Conservation (phyloP, 805 yeast genomes). For the Schizosaccharomyces octosporus region DNA sequence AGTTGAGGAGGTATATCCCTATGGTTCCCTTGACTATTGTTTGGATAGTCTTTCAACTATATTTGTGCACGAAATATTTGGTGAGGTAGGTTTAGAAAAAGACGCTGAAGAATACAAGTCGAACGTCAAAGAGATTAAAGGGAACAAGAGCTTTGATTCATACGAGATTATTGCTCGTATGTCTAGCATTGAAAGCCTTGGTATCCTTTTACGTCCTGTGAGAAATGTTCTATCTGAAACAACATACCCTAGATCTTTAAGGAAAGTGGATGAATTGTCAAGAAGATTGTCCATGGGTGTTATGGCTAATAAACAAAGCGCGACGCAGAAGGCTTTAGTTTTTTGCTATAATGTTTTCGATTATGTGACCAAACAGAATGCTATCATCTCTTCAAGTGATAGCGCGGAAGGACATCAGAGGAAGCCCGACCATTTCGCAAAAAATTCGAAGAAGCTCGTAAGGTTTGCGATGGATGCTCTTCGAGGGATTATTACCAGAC, state of each 20-base stretch:
- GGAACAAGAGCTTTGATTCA: conserved; percentile 67
- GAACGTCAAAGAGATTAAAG: conserved; percentile 72
- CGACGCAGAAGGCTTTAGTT: conserved; percentile 32
- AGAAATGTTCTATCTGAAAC: conserved; percentile 37
- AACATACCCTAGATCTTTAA: conserved; percentile 41
- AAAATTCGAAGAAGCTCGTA: conserved; percentile 38
- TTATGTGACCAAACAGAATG: conserved; percentile 19
- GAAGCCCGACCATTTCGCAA: conserved; percentile 20
- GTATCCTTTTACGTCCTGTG: conserved; percentile 40
- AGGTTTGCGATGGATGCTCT: conserved; percentile 55
- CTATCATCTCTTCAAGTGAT: conserved; percentile 21
- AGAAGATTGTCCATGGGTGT: conserved; percentile 61
- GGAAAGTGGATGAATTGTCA: conserved; percentile 53
- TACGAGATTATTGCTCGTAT: conserved; percentile 52
- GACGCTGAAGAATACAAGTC: conserved; percentile 79
- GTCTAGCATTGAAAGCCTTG: conserved; percentile 33
- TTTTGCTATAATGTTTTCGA: conserved; percentile 50
- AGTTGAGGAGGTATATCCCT: conserved; percentile 22
- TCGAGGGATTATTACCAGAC: conserved; percentile 41
- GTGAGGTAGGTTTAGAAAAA: conserved; percentile 77
- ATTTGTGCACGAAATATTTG: conserved; percentile 81
- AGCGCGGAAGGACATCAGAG: conserved; percentile 26
- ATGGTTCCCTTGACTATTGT: conserved; percentile 51
- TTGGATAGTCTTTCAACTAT: conserved; percentile 36
- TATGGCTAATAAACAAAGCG: conserved; percentile 38